Base-by-base conservation (phyloP, 2,329 filamentous ascomycete species). In the Shiraia sp. region DNA sequence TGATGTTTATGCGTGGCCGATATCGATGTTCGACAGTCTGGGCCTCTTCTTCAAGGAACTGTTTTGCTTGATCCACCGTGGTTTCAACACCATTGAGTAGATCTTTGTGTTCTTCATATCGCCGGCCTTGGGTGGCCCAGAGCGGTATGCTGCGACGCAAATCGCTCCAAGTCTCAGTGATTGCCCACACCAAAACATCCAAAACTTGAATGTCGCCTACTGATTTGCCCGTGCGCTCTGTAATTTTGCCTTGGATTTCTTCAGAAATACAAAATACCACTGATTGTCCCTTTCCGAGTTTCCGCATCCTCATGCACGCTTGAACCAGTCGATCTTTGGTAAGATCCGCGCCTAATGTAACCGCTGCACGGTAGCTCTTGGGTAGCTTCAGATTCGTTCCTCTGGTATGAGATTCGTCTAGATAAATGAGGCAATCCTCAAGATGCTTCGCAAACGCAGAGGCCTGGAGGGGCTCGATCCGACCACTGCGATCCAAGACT, bases 291-390 rank as follows among this genome's bases (percentile, higher is more conserved):
- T 79, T 68, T 0, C 83, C 86, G 0, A 90, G 72, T 44, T 83
- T 80, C 9, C 86, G 67, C 79, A 90, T 82, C n/a, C 86, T 67
- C 82, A 59, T 59, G 46, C 83, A n/a, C 15, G 82, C 83, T 77
- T 90, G 86, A 0, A 85, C 79, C 0, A 88, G 59, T 17, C 76
- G 70, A 47, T 90, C 87, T 47, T 90, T 90, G 0, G 81, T 84
- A 1, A 88, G 51, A 4, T 74, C 71, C 0, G 83, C 74, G 0
- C 86, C 85, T 0, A 91, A 63, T 0, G 85, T 89, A 0, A 90
- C 81, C 0, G 81, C 81, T 0, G 85, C 87, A 0, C 79, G 71
- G 51, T 82, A 84, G 7, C 75, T 4, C 0, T 36, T 38, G 0
- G 83, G 86, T 0, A 88, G 63, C 23, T 76, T 79, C 1, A 90